Evolutionary conservation across 225 moss, liverwort and hornwort genomes (phyloP), one percentile per base, ranked within the genome.

Genomic region (Physcomitrium patens): DNA sequence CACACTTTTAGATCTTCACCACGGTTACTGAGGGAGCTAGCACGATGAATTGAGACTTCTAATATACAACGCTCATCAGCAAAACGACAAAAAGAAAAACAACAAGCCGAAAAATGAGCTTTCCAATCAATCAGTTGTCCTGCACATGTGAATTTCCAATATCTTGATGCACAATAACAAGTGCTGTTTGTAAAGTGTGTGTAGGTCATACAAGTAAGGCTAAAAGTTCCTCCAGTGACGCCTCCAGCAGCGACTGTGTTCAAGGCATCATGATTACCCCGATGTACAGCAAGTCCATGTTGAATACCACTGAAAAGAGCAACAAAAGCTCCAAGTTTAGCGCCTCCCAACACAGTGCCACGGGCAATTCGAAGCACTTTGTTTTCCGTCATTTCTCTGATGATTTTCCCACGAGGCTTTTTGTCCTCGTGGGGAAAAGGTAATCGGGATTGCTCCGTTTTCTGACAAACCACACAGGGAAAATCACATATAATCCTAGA

Each of bases 231-330:
- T 54, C 92, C 91, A 3, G 89, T 92, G 9, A 85, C 77, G 67
- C 82, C 88, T 65, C 96, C 96, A 72, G 96, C 92, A 70, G 85
- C 89, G 43, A 87, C 91, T 17, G 88, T 84, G 72, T 94, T 96
- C 28, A 60, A 69, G 0, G 84, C 87, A 72, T 91, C 92, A 68
- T 86, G 92, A n/a, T 81, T 53, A 63, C 76, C 74, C 5, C 87
- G 85, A 59, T 92, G 71, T 3, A 86, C 82, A 67, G 91, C 94
- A 57, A 92, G 85, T 23, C 83, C 91, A 80, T 89, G 81, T 70
- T 96, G 92, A 43, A 92, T 78, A 26, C 94, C 96, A 63, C 89
- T 94, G 62, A 96, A 96, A 12, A 96, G 80, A 59, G 92, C 96
- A 20, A 89, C 89, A 75, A 96, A 96, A 20, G 91, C 76, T 65